Evolutionary conservation across 306 rosid species (phyloP).

Genomic region (Chamaecrista fasciculata): DNA sequence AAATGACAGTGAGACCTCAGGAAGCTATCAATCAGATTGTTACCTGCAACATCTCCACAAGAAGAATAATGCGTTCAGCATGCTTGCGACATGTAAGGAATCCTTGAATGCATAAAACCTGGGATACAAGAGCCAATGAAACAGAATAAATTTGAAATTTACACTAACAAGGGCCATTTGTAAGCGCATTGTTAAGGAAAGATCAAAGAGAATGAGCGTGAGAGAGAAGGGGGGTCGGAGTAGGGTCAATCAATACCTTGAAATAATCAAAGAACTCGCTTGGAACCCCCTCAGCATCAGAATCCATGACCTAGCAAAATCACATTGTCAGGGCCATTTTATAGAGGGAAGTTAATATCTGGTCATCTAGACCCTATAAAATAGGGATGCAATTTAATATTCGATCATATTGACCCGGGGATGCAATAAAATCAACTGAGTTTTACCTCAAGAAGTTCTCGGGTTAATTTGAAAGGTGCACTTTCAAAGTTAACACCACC

Average conservation of each 20-base stretch:
- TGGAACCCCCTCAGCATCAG: conserved; percentile 99
- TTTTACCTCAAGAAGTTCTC: conserved; percentile 95
- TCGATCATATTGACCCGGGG: conserved; percentile 13
- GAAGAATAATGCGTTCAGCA: conserved; percentile 97
- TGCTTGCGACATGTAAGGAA: conserved; percentile 99
- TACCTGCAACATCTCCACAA: conserved; percentile 99
- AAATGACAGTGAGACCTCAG: conserved; percentile 5
- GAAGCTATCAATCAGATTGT: conserved; percentile 26
- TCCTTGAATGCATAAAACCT: conserved; percentile 99
- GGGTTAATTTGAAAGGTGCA: conserved; percentile 95
- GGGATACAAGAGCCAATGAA: conserved; percentile 31
- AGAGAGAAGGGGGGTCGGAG: no score
- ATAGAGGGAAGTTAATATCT: conserved; percentile 16
- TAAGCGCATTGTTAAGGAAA: conserved; percentile 20
- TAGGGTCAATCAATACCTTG: conserved; percentile 54
- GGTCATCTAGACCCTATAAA: conserved; percentile 9
- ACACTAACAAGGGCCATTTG: conserved; percentile 19
- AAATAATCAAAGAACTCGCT: conserved; percentile 99
- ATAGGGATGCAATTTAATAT: conserved; percentile 18
- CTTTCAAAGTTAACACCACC: conserved; percentile 99
- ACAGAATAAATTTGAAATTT: conserved; percentile 23
- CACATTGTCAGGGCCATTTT: conserved; percentile 19
- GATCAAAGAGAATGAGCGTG: neutral
- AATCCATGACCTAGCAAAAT: conserved; percentile 91
- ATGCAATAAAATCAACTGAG: conserved; percentile 6